A percentile compares a stretch with the other conserved stretches of the same genome.
phyloP scores from a whole-genome alignment of 2,329 filamentous ascomycete genomes.

The Colletotrichum trifolii region DNA sequence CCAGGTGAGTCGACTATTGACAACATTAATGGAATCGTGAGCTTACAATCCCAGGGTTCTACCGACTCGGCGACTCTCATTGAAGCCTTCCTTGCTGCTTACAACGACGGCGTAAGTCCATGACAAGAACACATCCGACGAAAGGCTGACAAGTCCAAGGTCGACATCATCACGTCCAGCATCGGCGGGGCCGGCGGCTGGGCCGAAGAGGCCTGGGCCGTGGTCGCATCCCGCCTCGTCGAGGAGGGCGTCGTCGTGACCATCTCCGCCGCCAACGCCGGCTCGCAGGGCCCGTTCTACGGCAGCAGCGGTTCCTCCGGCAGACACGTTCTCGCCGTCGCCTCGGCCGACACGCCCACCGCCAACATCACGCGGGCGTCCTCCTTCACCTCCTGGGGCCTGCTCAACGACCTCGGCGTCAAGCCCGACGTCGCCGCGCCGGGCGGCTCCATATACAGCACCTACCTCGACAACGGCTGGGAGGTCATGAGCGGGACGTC shows the following conservation, averaged over 20 bases:
- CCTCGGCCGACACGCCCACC: constrained; percentile 47
- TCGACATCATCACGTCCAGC: constrained; percentile 56
- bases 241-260: constrained; percentile 60
- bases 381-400: constrained; percentile 56
- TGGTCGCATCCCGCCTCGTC: constrained; percentile 53
- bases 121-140: not conserved
- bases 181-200: constrained; percentile 53
- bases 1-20: not conserved
- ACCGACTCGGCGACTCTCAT: constrained; percentile 40
- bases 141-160: not conserved
- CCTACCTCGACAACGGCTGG: constrained; percentile 51
- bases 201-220: constrained; percentile 54
- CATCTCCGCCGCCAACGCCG: constrained; percentile 63
- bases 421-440: constrained; percentile 57
- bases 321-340: constrained; percentile 55
- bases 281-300: constrained; percentile 59
- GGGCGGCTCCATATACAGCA: constrained; percentile 54
- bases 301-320: constrained; percentile 53
- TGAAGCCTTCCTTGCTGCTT: constrained; percentile 49
- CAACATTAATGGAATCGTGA: not conserved
- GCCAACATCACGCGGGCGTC: constrained; percentile 10
- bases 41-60: constrained; percentile 4
- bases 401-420: constrained; percentile 53
- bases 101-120: constrained; percentile 44
- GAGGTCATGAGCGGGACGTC: constrained; percentile 58